Evolutionary conservation across 176 grass and related monocot species (phyloP), one percentile per base, ranked within the genome.

Genomic region (Poa annua): DNA sequence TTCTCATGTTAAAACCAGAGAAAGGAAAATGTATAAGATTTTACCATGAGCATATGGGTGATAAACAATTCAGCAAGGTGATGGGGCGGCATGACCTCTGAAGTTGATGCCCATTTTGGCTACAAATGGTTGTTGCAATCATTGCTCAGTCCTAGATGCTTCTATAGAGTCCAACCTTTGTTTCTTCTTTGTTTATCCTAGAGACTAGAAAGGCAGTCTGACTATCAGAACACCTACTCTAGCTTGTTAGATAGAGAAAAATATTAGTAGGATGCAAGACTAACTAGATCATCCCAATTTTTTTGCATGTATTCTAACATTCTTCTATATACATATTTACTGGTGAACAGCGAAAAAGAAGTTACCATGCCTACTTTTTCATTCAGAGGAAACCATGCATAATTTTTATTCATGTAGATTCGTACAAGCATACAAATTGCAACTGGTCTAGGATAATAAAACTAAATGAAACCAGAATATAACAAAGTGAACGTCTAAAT

Each of bases 101-200:
- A 90, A 90, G 80, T 67, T 61, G 84, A 90, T 69, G 80, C 80
- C 75, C 84, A 69, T 75, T 86, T 86, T 86, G 88, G 68, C 50
- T 75, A 62, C 88, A 83, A 83, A 80, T 84, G 75, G 59, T 79
- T 35, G 75, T 74, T 69, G 75, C 88, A 84, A 90, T 84, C 80
- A 84, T 87, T 83, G 67, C 50, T 62, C 69, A 80, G 79, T 87
- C 75, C 80, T 75, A 86, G 75, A 67, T 63, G 13, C 67, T 83
- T 74, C 38, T 89, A 41, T 67, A 86, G 47, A 49, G 26, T 41
- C 32, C 71, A 83, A 82, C 32, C 35, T 50, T 74, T 72, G 10
- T 36, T 78, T 64, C 69, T 73, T 60, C 16, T 67, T 86, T 56
- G 20, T 72, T 86, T 79, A 50, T 59, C 63, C 39, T 81, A 64